A percentile compares a stretch with the other conserved stretches of the same genome.
phyloP scores from a whole-genome alignment of 768 basidiomycete species.

The Lactarius evosmus region DNA sequence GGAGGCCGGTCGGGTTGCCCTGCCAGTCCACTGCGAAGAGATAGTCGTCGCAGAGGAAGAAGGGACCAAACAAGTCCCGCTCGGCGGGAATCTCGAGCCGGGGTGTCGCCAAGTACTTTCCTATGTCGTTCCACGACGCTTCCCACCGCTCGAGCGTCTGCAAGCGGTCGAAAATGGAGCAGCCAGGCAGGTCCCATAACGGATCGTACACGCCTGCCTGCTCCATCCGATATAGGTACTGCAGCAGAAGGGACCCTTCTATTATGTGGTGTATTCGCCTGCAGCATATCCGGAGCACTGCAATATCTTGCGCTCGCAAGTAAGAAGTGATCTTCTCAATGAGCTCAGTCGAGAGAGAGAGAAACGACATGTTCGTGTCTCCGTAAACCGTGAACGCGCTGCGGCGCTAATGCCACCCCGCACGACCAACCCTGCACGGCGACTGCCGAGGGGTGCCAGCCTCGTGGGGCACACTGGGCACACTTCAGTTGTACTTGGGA shows the following conservation, averaged over 20 bases:
- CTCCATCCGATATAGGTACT: slow-evolving; percentile 3
- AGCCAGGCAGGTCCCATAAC: neutral
- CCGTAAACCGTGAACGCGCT: neutral
- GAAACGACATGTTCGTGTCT: slow-evolving; percentile 16
- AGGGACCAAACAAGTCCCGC: slow-evolving; percentile 18
- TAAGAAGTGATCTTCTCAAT: slow-evolving; percentile 11
- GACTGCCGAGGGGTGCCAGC: slow-evolving; percentile 6
- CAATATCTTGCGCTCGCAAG: slow-evolving; percentile 6
- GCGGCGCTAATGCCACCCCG: neutral
- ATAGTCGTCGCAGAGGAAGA: slow-evolving; percentile 20
- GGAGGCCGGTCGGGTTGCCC: neutral
- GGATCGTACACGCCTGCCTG: slow-evolving; percentile 13
- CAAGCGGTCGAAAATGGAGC: slow-evolving; percentile 6
- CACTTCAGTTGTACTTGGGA: no score
- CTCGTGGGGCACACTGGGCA: neutral
- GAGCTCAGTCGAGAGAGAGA: slow-evolving; percentile 13
- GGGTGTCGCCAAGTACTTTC: neutral
- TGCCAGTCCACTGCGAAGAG: slow-evolving; percentile 19
- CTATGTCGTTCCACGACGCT: slow-evolving; percentile 9
- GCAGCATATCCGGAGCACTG: slow-evolving; percentile 3
- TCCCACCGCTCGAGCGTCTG: slow-evolving; percentile 18
- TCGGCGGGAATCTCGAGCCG: slow-evolving; percentile 14
- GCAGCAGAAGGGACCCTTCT: slow-evolving; percentile 10
- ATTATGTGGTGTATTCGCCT: neutral
- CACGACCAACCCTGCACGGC: neutral